Evolutionary conservation across 179 eudicot species (phyloP).

Genomic region (Pouteria campechiana): DNA sequence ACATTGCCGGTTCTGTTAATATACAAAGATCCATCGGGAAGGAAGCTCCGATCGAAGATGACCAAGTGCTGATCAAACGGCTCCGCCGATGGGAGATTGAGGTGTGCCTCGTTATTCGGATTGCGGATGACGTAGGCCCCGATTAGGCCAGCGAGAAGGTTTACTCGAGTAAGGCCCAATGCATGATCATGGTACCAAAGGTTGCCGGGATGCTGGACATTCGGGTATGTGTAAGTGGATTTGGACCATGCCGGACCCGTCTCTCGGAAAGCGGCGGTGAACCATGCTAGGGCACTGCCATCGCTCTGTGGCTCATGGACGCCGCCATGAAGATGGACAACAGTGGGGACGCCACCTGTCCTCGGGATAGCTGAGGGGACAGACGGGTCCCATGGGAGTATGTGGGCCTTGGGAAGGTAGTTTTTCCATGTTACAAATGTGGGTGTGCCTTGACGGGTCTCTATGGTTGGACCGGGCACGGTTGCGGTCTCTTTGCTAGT

Average conservation of each 20-base stretch:
- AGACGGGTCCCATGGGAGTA: conserved; percentile 12
- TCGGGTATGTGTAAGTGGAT: conserved; percentile 2
- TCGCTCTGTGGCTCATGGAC: conserved; percentile 6
- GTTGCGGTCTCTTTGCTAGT: conserved; percentile 5
- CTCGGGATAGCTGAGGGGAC: conserved; percentile 6
- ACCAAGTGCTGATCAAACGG: conserved; percentile 7
- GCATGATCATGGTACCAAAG: conserved; percentile 17
- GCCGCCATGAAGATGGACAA: conserved; percentile 14
- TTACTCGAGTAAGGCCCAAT: conserved; percentile 6
- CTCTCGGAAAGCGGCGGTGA: conserved; percentile 3
- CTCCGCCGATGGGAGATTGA: conserved; percentile 1
- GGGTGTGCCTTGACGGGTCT: conserved; percentile 5
- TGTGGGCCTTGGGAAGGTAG: conserved; percentile 9
- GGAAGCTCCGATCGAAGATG: conserved; percentile 10
- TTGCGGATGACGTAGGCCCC: conserved; percentile 5
- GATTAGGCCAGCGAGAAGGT: conserved; percentile 12
- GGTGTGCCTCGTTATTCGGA: not conserved
- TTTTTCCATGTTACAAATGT: conserved; percentile 12
- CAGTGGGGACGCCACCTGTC: conserved; percentile 7
- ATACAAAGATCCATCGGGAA: conserved; percentile 5
- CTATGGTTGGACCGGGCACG: conserved; percentile 11
- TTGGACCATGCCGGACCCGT: conserved; percentile 6
- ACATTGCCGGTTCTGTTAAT: conserved; percentile 8
- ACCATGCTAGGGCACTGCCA: conserved; percentile 9
- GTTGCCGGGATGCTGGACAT: conserved; percentile 7